Conservation (phyloP, 352 stramenopile species). For the Globisporangium camurandrum region DNA sequence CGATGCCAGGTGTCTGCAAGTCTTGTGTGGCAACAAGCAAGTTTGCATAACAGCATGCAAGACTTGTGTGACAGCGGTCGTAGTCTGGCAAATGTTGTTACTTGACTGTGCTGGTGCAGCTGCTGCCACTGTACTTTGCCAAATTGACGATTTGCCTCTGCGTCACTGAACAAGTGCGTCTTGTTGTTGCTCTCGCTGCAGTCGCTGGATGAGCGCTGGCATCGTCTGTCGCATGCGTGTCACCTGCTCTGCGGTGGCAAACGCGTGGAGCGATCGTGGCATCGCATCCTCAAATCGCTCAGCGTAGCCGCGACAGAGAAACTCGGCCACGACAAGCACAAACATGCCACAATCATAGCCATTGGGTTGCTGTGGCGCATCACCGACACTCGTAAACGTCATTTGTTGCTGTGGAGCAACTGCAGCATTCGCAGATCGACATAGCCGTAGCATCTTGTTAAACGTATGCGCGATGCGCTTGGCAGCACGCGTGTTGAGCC, state of each 20-base stretch:
- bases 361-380: constrained; percentile 66
- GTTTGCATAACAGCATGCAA: too few relatives aligned
- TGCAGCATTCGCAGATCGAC: too few relatives aligned
- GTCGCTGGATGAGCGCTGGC: constrained; percentile 25
- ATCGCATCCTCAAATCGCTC: neutral
- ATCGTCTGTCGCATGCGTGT: constrained; percentile 42
- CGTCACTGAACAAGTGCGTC: too few relatives aligned
- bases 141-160: too few relatives aligned
- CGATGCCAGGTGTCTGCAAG: too few relatives aligned
- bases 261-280: constrained; percentile 22
- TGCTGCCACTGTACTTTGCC: too few relatives aligned
- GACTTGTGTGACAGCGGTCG: too few relatives aligned
- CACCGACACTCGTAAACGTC: constrained; percentile 20
- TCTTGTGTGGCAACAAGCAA: too few relatives aligned
- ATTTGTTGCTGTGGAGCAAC: neutral
- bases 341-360: constrained; percentile 81
- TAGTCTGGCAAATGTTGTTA: too few relatives aligned
- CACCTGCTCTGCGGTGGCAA: constrained; percentile 42
- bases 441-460: constrained; percentile 25
- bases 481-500: constrained; percentile 45
- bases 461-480: constrained; percentile 33
- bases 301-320: constrained; percentile 28
- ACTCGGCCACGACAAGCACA: constrained; percentile 62
- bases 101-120: too few relatives aligned
- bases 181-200: constrained; percentile 12